Conservation (phyloP, 176 grass and related monocot species). For the Hyparrhenia diplandra region DNA sequence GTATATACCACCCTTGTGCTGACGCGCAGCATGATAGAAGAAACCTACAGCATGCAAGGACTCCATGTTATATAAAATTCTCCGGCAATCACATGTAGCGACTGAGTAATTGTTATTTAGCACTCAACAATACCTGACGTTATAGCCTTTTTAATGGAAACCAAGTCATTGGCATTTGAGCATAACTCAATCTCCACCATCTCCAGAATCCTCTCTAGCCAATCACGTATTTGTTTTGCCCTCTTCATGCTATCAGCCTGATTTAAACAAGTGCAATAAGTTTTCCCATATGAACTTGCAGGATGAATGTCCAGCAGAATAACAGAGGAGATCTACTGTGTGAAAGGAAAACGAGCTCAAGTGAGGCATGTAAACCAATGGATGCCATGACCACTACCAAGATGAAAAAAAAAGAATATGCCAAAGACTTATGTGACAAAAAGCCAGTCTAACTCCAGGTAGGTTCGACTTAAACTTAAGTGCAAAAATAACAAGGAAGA, state of each 20-base stretch:
- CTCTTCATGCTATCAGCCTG: conserved; percentile 83
- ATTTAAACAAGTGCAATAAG: not conserved
- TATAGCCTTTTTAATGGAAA: conserved; percentile 70
- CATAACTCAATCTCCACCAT: conserved; percentile 74
- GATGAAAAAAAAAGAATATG: too few species aligned
- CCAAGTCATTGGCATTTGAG: conserved; percentile 59
- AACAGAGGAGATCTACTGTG: too few species aligned
- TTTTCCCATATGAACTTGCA: too few species aligned
- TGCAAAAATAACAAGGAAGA: not conserved
- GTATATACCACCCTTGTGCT: conserved; percentile 59
- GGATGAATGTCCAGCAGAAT: too few species aligned
- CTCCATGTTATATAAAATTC: not conserved
- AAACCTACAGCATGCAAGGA: conserved; percentile 50
- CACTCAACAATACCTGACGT: conserved; percentile 48
- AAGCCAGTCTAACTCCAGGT: too few species aligned
- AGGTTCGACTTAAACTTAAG: too few species aligned
- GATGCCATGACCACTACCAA: too few species aligned
- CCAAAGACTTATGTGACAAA: too few species aligned
- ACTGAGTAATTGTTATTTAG: not conserved
- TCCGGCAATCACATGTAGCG: not conserved
- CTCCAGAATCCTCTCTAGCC: conserved; percentile 64
- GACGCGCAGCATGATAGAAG: conserved; percentile 70
- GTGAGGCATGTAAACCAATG: too few species aligned
- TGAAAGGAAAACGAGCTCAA: too few species aligned
- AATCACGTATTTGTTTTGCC: conserved; percentile 65